phyloP scores from a whole-genome alignment of 495 filamentous ascomycete species.

The Penicillium goetzii region DNA sequence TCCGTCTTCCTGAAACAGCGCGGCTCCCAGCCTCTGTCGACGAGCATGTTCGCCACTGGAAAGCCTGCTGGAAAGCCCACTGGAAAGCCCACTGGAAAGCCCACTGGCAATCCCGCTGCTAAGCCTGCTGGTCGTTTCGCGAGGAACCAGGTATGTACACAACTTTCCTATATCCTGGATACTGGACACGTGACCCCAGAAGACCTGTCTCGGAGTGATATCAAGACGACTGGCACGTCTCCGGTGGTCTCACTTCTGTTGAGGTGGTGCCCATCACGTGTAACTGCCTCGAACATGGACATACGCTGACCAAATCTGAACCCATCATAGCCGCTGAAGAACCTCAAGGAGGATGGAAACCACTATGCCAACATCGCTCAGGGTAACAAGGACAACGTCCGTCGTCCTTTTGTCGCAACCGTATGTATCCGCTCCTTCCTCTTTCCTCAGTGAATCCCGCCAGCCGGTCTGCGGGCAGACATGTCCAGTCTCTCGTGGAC shows the following conservation, averaged over 20 bases:
- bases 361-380: too few species aligned
- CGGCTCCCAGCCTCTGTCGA: neutral
- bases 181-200: too few species aligned
- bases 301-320: neutral
- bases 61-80: too few species aligned
- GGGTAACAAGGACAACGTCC: neutral
- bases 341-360: too few species aligned
- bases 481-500: neutral
- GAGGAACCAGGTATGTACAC: neutral
- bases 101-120: neutral
- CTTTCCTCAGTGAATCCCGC: neutral
- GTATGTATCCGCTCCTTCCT: neutral
- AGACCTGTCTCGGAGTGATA: too few species aligned
- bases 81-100: too few species aligned
- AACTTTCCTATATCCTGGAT: neutral
- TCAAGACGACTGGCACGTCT: too few species aligned
- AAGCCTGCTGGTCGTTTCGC: neutral
- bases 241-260: neutral
- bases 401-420: neutral
- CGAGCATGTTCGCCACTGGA: neutral
- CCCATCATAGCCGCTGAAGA: neutral
- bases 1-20: neutral
- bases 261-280: neutral
- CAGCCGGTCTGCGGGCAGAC: neutral
- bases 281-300: neutral